Conservation (phyloP, 495 filamentous ascomycete genomes). For the Pseudoneurospora amorphoporcata region DNA sequence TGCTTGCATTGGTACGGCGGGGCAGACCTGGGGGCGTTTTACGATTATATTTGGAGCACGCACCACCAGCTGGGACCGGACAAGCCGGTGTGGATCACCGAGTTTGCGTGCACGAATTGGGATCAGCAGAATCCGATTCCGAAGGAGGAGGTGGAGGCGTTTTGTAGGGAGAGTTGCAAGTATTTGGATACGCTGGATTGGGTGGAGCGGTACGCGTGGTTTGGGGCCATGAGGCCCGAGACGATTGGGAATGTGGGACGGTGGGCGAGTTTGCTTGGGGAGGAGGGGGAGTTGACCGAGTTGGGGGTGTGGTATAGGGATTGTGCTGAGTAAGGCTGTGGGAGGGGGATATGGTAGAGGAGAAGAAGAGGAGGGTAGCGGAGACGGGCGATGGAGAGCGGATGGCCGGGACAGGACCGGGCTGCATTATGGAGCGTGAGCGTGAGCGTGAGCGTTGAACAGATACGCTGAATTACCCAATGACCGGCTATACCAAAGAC, state of each 20-base stretch:
- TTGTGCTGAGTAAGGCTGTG: background rate
- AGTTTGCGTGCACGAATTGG: slow-evolving; percentile 18
- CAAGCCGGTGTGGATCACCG: slow-evolving; percentile 13
- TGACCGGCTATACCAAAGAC: background rate
- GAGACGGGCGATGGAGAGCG: background rate
- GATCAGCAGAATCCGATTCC: slow-evolving; percentile 5
- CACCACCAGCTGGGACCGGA: slow-evolving; percentile 17
- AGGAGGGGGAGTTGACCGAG: slow-evolving; percentile 7
- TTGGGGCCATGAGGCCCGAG: slow-evolving; percentile 15
- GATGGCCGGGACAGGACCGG: background rate
- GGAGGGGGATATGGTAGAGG: background rate
- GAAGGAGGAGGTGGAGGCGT: slow-evolving; percentile 8
- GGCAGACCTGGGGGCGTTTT: slow-evolving; percentile 12
- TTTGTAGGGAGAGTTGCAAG: slow-evolving; percentile 11
- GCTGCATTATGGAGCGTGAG: background rate
- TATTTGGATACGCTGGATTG: slow-evolving; percentile 17
- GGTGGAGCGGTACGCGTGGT: slow-evolving; percentile 18
- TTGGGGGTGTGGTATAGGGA: slow-evolving; percentile 13
- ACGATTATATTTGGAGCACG: slow-evolving; percentile 16
- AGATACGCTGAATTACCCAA: background rate
- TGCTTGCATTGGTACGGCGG: slow-evolving; percentile 16
- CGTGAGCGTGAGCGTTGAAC: background rate
- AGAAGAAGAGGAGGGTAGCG: background rate
- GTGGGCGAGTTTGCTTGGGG: slow-evolving; percentile 13
- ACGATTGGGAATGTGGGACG: slow-evolving; percentile 11